Evolutionary conservation across 495 filamentous ascomycete genomes (phyloP), one percentile per base, ranked within the genome.

Genomic region (Penicillium cosmopolitanum): DNA sequence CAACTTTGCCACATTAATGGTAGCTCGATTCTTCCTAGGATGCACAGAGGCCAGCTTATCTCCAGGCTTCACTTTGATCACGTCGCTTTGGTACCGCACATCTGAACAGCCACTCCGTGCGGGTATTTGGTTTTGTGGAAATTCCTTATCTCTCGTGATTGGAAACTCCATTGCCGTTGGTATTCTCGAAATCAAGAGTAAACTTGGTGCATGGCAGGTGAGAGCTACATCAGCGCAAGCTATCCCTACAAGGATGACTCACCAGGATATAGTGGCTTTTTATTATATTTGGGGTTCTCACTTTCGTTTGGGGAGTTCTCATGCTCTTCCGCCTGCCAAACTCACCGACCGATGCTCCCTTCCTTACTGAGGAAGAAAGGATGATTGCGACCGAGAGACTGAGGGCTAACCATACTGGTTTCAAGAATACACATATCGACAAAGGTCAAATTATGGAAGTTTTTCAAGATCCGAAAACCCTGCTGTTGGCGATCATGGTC

Each of bases 351-450:
- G 71, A 69, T 34, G 77, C 79, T 1, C 70, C 64, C n/a, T 80
- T 76, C 55, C 70, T 82, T 12, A 72, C 63, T 1, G 67, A 77
- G 6, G 65, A 75, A 18, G 79, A 83, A 35, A 76, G 73, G 21
- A 57, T 77, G 21, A 76, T 83, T 60, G 74, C 73, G 8, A 68
- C 82, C 15, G 80, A 85, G 63, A 71, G 82, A 16, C 69, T 84
- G 25, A 74, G 77, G 10, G 71, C 73, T 5, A 84, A 86, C 47
- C 73, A 84, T 52, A 79, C 80, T n/a, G 84, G 84, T 25, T 71
- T 83, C 9, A 79, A 81, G 35, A 84, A 82, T 56, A 82, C 82
- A 50, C 66, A 71, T 12, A 82, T 84, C 51, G 80, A 83, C 40
- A 73, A 65, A 53, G 66, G 77, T 8, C 84, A 86, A 48, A 74